These are phyloP conservation scores for Plasmodium yoelii DNA, from an alignment of 169 alveolate species.

Conservation along the genomic window DNA sequence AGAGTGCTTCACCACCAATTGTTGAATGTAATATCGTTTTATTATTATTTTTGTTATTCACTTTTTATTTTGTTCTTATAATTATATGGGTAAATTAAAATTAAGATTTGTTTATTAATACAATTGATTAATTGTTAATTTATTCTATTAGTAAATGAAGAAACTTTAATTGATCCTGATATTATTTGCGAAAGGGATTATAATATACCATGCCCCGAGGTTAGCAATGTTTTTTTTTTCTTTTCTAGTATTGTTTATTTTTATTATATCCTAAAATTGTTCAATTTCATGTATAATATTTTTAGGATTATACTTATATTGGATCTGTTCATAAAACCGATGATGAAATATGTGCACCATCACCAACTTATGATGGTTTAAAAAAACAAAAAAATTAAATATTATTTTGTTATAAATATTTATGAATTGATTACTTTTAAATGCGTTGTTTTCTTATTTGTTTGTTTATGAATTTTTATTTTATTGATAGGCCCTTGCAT, in stretches of 20 bases:
- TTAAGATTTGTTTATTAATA: background rate
- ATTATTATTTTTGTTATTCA: background rate
- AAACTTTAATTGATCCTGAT: conserved; percentile 77
- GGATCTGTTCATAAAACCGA: conserved; percentile 22
- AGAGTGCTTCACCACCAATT: conserved; percentile 52
- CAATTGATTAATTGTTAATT: background rate
- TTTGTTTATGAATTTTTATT: background rate
- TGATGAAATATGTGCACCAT: conserved; percentile 74
- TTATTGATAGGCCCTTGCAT: conserved; percentile 81
- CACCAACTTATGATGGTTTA: conserved; percentile 69
- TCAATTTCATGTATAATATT: background rate
- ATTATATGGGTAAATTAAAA: background rate
- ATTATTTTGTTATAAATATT: conserved; percentile 4
- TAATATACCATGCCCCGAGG: conserved; percentile 84
- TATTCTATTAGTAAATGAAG: conserved; percentile 41
- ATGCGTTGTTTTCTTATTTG: background rate
- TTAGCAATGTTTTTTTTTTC: conserved; percentile 72
- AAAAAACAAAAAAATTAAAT: conserved; percentile 16
- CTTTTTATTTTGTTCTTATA: background rate
- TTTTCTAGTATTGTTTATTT: conserved; percentile 51
- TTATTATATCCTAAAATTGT: background rate
- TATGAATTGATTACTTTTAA: background rate
- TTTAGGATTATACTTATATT: conserved; percentile 54
- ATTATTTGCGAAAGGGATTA: conserved; percentile 84
- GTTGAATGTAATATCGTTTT: conserved; percentile 26